Conservation (phyloP, 371 early-diverging fungal genomes). For the Mortierella sp. region DNA sequence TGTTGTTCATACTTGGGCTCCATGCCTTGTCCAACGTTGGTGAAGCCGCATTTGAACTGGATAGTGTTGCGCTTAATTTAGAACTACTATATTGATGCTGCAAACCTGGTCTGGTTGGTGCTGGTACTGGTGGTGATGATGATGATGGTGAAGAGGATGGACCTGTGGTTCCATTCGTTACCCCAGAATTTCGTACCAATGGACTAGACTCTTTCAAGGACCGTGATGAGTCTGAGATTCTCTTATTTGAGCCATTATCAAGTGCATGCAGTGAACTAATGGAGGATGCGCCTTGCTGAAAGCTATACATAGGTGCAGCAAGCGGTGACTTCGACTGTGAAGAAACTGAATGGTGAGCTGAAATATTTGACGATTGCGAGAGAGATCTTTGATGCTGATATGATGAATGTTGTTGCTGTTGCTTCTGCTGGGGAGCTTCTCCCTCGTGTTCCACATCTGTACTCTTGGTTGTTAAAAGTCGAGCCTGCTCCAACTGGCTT, state of each 20-base stretch:
- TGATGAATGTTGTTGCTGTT: constrained; percentile 19
- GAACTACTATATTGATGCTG: constrained; percentile 39
- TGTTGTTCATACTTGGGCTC: constrained; percentile 38
- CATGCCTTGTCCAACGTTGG: constrained; percentile 42
- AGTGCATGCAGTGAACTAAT: constrained; percentile 48
- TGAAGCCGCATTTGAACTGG: constrained; percentile 25
- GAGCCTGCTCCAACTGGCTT: constrained; percentile 32
- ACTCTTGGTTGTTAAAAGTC: constrained; percentile 4
- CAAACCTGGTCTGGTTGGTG: constrained; percentile 19
- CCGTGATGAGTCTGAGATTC: constrained; percentile 46
- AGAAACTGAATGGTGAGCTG: constrained; percentile 20
- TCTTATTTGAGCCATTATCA: constrained; percentile 25
- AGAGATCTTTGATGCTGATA: constrained; percentile 38
- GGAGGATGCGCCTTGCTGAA: constrained; percentile 35
- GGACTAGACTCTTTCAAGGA: constrained; percentile 41
- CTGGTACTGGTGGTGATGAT: constrained; percentile 16
- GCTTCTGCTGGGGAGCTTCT: constrained; percentile 7
- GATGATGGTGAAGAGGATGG: constrained; percentile 26
- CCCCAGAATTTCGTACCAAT: constrained; percentile 29
- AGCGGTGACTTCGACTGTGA: constrained; percentile 35
- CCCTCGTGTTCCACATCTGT: constrained; percentile 14
- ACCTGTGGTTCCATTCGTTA: constrained; percentile 10
- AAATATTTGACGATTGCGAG: constrained; percentile 42
- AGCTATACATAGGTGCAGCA: constrained; percentile 44
- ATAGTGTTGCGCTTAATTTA: constrained; percentile 29